Evolutionary conservation across 768 basidiomycete genomes (phyloP).

Genomic region (Mycena indigotica): DNA sequence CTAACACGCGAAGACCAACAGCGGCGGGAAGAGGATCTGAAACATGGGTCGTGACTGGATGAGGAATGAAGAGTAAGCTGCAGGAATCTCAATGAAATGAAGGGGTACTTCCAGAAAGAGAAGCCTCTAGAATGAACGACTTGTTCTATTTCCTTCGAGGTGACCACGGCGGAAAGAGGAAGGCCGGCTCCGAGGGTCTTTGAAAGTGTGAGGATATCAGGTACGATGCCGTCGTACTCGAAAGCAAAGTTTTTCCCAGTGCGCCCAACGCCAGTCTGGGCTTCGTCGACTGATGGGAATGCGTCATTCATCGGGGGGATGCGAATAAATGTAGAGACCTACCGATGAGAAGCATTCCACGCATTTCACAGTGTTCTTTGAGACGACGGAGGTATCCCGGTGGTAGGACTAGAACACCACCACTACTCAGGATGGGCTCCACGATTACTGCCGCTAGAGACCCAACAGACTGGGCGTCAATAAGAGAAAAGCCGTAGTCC

Average conservation of each 20-base stretch:
- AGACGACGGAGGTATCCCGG: constrained; percentile 24
- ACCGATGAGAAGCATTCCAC: constrained; percentile 20
- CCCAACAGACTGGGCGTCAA: constrained; percentile 23
- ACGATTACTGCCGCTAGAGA: constrained; percentile 26
- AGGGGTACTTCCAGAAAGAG: constrained; percentile 22
- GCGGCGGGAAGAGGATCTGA: constrained; percentile 26
- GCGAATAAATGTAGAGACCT: neutral
- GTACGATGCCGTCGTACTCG: constrained; percentile 23
- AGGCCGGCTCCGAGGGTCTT: constrained; percentile 28
- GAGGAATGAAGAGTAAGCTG: constrained; percentile 1
- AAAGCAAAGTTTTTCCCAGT: constrained; percentile 28
- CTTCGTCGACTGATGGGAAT: constrained; percentile 4
- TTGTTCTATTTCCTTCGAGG: constrained; percentile 24
- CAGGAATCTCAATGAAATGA: neutral
- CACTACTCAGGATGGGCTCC: constrained; percentile 26
- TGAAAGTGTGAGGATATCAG: constrained; percentile 24
- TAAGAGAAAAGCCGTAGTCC: constrained; percentile 24
- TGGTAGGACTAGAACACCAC: constrained; percentile 25
- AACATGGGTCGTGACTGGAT: constrained; percentile 22
- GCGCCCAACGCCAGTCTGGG: constrained; percentile 26
- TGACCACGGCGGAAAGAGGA: constrained; percentile 25
- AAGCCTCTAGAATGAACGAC: constrained; percentile 22
- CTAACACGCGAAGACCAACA: constrained; percentile 21
- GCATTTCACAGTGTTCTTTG: constrained; percentile 23
- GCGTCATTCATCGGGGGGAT: neutral